Percentiles rank a stretch among this genome's conserved stretches.
phyloP scores from a whole-genome alignment of 2,329 filamentous ascomycete species.

The Parastagonospora avenae region DNA sequence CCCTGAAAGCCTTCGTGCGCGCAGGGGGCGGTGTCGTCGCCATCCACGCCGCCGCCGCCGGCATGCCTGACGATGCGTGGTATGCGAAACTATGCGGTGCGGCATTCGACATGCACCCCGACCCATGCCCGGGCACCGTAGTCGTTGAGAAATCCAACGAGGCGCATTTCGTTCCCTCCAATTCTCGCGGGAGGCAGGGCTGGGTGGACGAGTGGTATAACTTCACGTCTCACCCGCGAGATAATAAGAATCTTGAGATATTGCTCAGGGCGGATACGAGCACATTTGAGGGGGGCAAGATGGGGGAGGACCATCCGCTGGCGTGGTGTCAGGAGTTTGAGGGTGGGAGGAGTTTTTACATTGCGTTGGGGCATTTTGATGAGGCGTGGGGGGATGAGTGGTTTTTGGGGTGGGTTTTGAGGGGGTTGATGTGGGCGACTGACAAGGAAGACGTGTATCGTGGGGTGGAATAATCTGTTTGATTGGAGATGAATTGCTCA shows the following conservation, averaged over 20 bases:
- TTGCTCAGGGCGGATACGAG: slow-evolving; percentile 25
- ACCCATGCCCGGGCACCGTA: slow-evolving; percentile 22
- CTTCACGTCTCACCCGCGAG: slow-evolving; percentile 28
- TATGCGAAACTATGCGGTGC: slow-evolving; percentile 30
- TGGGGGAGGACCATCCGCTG: slow-evolving; percentile 34
- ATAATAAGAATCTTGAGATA: slow-evolving; percentile 24
- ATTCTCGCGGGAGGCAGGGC: slow-evolving; percentile 3
- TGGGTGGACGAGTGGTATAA: slow-evolving; percentile 41
- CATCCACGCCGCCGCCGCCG: slow-evolving; percentile 34
- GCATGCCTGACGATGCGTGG: slow-evolving; percentile 27
- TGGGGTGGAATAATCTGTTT: too few species aligned
- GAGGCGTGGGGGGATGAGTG: slow-evolving; percentile 31
- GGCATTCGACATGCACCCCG: slow-evolving; percentile 34
- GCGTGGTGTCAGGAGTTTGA: slow-evolving; percentile 39
- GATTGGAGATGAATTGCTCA: too few species aligned
- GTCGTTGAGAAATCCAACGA: slow-evolving; percentile 8
- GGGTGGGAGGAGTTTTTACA: slow-evolving; percentile 28
- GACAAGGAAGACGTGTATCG: background rate
- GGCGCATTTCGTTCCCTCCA: slow-evolving; percentile 11
- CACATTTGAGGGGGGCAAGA: slow-evolving; percentile 26
- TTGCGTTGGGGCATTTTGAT: slow-evolving; percentile 35
- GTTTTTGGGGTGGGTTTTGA: slow-evolving; percentile 24
- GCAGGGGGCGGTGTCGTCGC: slow-evolving; percentile 29
- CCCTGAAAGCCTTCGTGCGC: slow-evolving; percentile 19
- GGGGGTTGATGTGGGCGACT: slow-evolving; percentile 27